phyloP scores from a whole-genome alignment of 2,329 filamentous ascomycete genomes.

The Curvularia eragrostidis region DNA sequence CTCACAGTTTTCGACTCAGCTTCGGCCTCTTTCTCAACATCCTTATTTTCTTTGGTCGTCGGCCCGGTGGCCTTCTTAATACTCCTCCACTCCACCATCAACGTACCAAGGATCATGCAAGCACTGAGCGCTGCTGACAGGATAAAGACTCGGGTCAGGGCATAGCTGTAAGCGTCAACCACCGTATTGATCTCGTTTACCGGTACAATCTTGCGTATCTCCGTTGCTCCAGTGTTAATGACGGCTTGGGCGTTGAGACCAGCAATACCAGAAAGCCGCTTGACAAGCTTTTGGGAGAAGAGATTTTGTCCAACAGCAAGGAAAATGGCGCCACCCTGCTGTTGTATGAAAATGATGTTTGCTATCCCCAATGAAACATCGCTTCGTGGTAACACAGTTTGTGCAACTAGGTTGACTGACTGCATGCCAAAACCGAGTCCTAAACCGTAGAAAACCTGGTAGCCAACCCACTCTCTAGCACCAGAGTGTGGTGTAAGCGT shows the following conservation, averaged over 20 bases:
- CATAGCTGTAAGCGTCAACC: constrained; percentile 52
- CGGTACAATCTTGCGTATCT: constrained; percentile 62
- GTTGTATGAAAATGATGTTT: constrained; percentile 54
- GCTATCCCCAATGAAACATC: constrained; percentile 48
- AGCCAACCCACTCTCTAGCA: background rate
- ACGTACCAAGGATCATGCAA: constrained; percentile 60
- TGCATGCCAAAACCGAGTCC: background rate
- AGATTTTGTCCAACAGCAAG: constrained; percentile 54
- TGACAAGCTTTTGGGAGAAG: constrained; percentile 32
- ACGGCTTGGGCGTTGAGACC: constrained; percentile 27
- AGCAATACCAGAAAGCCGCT: constrained; percentile 29
- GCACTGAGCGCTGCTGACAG: constrained; percentile 63
- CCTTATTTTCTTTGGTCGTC: background rate
- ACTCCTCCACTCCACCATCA: constrained; percentile 67
- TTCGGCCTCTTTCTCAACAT: background rate
- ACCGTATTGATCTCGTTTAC: constrained; percentile 60
- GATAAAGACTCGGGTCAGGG: constrained; percentile 64
- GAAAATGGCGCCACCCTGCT: constrained; percentile 56
- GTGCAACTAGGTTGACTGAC: background rate
- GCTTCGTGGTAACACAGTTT: constrained; percentile 8
- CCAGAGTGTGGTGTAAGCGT: background rate
- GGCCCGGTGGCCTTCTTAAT: constrained; percentile 47
- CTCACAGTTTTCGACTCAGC: background rate
- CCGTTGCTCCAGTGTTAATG: constrained; percentile 58
- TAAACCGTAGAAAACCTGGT: background rate